Conservation (phyloP, 2,329 filamentous ascomycete species). For the Ilyonectria sp. region DNA sequence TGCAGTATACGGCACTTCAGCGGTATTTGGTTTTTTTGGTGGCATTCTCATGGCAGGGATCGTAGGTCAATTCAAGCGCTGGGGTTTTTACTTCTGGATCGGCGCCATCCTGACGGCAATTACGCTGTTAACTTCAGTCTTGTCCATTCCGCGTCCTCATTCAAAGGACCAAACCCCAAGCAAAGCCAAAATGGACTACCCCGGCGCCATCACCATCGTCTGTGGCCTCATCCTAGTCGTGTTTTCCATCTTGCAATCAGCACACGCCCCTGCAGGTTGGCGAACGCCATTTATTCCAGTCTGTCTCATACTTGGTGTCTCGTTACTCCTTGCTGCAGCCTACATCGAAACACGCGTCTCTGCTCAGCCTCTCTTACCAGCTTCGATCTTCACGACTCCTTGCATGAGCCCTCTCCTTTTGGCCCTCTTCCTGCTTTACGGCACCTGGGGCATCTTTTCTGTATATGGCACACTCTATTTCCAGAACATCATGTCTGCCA, state of each 20-base stretch:
- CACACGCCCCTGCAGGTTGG: slow-evolving; percentile 21
- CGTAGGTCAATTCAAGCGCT: neutral
- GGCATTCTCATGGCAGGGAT: slow-evolving; percentile 58
- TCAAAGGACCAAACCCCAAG: neutral
- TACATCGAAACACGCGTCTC: slow-evolving; percentile 13
- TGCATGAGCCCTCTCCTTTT: slow-evolving; percentile 19
- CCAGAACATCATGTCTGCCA: neutral
- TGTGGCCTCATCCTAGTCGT: slow-evolving; percentile 17
- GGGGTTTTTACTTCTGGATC: slow-evolving; percentile 28
- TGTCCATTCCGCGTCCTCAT: slow-evolving; percentile 4
- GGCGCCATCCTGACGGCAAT: slow-evolving; percentile 11
- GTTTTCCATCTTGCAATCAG: slow-evolving; percentile 16
- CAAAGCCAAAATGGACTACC: slow-evolving; percentile 17
- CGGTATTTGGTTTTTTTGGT: slow-evolving; percentile 69
- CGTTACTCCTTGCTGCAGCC: neutral
- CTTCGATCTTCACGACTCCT: slow-evolving; percentile 2
- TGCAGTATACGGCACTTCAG: slow-evolving; percentile 69
- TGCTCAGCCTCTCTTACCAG: slow-evolving; percentile 5
- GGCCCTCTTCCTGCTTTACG: slow-evolving; percentile 21
- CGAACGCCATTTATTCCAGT: slow-evolving; percentile 10
- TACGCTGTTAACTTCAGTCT: neutral
- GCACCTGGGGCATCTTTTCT: slow-evolving; percentile 19
- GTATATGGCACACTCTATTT: slow-evolving; percentile 22
- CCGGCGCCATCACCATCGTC: slow-evolving; percentile 12
- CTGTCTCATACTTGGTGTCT: slow-evolving; percentile 4